Conservation (phyloP, 352 stramenopile genomes). For the Elongisporangium undulatum region DNA sequence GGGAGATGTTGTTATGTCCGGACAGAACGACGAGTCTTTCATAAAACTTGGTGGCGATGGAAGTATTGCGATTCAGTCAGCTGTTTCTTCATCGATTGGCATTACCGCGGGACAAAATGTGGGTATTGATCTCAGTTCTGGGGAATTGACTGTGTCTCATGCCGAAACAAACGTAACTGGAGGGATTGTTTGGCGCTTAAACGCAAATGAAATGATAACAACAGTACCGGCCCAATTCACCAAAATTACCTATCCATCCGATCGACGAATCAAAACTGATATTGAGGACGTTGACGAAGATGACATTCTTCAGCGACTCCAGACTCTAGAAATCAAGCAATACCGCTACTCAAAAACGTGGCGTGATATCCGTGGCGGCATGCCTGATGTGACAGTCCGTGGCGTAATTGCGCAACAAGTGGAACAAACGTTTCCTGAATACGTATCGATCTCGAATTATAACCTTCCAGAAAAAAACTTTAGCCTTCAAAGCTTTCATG, state of each 20-base stretch:
- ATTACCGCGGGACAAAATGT: conserved; percentile 42
- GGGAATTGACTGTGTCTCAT: conserved; percentile 52
- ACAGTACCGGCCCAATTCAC: conserved; percentile 87
- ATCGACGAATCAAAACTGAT: conserved; percentile 91
- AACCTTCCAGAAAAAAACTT: conserved; percentile 86
- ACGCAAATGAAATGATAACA: conserved; percentile 54
- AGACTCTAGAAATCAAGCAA: conserved; percentile 83
- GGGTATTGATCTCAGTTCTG: conserved; percentile 39
- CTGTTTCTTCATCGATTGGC: conserved; percentile 23
- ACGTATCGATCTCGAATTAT: conserved; percentile 87
- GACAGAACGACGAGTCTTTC: conserved; percentile 13
- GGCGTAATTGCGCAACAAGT: conserved; percentile 94
- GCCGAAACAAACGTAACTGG: conserved; percentile 36
- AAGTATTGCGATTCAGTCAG: conserved; percentile 29
- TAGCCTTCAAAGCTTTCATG: conserved; percentile 87
- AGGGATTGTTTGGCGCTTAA: conserved; percentile 41
- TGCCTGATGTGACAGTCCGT: conserved; percentile 70
- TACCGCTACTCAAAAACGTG: conserved; percentile 92
- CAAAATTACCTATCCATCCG: conserved; percentile 90
- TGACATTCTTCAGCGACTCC: conserved; percentile 86
- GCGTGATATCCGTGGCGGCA: conserved; percentile 70
- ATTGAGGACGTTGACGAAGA: conserved; percentile 88
- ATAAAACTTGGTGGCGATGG: conserved; percentile 24
- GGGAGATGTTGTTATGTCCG: conserved; percentile 18
- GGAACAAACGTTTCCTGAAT: conserved; percentile 89